Evolutionary conservation across 805 yeast species (phyloP).

Genomic region (Kazachstania bromeliacearum): DNA sequence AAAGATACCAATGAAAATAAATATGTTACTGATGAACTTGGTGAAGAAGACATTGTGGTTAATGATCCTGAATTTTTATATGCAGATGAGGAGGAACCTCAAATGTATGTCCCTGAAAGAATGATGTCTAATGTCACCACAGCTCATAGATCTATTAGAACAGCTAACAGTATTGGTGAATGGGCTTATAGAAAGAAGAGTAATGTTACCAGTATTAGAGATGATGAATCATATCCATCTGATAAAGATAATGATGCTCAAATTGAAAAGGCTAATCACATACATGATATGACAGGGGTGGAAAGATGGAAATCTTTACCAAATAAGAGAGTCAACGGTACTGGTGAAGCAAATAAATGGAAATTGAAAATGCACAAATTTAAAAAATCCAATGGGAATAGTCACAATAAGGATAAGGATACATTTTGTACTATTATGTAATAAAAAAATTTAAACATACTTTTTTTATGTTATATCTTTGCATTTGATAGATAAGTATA

Average conservation of each 20-base stretch:
- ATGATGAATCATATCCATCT: constrained; percentile 15
- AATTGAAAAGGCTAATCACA: constrained; percentile 3
- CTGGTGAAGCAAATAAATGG: constrained; percentile 14
- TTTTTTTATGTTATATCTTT: too few relatives aligned
- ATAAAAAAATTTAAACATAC: background rate
- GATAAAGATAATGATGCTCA: constrained; percentile 6
- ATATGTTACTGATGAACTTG: background rate
- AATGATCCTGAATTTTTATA: constrained; percentile 4
- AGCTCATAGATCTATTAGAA: constrained; percentile 25
- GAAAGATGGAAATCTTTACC: constrained; percentile 28
- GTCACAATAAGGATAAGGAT: constrained; percentile 5
- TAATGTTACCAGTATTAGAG: constrained; percentile 11
- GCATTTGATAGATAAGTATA: too few relatives aligned
- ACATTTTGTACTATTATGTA: constrained; percentile 14
- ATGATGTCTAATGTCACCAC: constrained; percentile 19
- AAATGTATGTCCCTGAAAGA: constrained; percentile 19
- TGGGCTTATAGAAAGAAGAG: constrained; percentile 16
- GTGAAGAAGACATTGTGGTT: constrained; percentile 2
- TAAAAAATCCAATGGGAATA: constrained; percentile 6
- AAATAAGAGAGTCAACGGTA: constrained; percentile 10
- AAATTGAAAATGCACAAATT: constrained; percentile 18
- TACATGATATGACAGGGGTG: constrained; percentile 9
- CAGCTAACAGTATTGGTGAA: constrained; percentile 26
- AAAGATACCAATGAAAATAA: constrained; percentile 1
- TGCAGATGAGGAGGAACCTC: constrained; percentile 10